Conservation (phyloP, 306 rosid species). For the Sechiopsis laciniata region DNA sequence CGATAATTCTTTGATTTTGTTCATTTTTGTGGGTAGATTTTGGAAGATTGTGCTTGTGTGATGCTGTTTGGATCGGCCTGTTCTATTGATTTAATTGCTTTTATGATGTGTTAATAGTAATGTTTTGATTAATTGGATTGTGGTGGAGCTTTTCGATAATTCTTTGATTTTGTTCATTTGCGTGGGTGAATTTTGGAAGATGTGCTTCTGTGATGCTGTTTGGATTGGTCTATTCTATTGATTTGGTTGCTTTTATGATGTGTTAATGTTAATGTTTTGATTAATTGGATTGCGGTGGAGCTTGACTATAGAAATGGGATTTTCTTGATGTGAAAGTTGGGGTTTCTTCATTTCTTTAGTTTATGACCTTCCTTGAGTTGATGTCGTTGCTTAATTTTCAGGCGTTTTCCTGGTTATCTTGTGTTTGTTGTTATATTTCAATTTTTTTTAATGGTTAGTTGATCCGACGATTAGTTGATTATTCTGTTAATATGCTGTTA, state of each 20-base stretch:
- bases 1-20: neutral
- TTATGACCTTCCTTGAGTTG: neutral
- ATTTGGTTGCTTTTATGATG: neutral
- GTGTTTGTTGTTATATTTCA: neutral
- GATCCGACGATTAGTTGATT: neutral
- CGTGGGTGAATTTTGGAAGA: neutral
- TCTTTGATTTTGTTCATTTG: neutral
- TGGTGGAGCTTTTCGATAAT: neutral
- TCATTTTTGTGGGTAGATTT: neutral
- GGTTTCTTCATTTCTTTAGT: neutral
- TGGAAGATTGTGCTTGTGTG: neutral
- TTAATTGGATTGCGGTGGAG: neutral
- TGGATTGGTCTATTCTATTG: constrained; percentile 6
- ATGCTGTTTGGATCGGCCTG: neutral
- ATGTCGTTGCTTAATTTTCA: neutral
- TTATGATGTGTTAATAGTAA: neutral
- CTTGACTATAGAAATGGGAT: neutral
- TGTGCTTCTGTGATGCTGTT: neutral
- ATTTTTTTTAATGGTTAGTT: no score
- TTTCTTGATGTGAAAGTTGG: neutral
- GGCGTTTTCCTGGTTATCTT: neutral
- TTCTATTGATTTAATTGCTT: constrained; percentile 2
- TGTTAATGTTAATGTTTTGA: no score
- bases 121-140: neutral
- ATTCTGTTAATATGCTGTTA: neutral